phyloP scores from a whole-genome alignment of 1,284 basidiomycete genomes.

The Tremellales sp. region DNA sequence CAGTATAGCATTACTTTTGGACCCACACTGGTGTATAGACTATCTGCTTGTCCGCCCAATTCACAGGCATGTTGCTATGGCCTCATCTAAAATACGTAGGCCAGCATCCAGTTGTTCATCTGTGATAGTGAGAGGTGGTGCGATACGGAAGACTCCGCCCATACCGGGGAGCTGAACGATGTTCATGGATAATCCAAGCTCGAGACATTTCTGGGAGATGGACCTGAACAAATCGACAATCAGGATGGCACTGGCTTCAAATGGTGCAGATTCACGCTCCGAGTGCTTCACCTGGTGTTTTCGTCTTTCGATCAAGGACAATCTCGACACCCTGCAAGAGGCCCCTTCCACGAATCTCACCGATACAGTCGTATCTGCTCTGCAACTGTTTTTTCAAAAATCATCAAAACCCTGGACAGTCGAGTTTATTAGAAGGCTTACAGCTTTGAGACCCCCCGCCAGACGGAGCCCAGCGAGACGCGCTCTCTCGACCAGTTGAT shows the following conservation, averaged over 20 bases:
- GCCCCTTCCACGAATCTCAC: conserved; percentile 73
- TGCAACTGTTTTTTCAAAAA: conserved; percentile 30
- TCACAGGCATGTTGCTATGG: conserved; percentile 46
- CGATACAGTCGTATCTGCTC: conserved; percentile 55
- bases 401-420: not conserved
- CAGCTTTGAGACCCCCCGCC: conserved; percentile 45
- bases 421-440: conserved; percentile 5
- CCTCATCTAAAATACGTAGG: conserved; percentile 55
- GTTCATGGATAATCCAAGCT: conserved; percentile 68
- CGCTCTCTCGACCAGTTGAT: conserved; percentile 24
- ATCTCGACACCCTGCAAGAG: conserved; percentile 81
- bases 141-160: conserved; percentile 58
- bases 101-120: conserved; percentile 58
- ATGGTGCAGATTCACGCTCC: conserved; percentile 48
- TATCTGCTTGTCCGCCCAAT: too few relatives aligned
- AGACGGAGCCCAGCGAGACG: conserved; percentile 31
- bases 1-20: too few relatives aligned
- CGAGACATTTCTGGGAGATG: conserved; percentile 61
- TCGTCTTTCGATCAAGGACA: conserved; percentile 49
- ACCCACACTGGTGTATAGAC: too few relatives aligned
- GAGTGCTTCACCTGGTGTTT: conserved; percentile 41
- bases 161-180: conserved; percentile 29
- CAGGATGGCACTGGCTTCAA: conserved; percentile 59
- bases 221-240: conserved; percentile 49
- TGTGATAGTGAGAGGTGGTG: conserved; percentile 63